Evolutionary conservation across 305 asterid species (phyloP), one percentile per base, ranked within the genome.

Genomic region (Caryopteris hybrid): DNA sequence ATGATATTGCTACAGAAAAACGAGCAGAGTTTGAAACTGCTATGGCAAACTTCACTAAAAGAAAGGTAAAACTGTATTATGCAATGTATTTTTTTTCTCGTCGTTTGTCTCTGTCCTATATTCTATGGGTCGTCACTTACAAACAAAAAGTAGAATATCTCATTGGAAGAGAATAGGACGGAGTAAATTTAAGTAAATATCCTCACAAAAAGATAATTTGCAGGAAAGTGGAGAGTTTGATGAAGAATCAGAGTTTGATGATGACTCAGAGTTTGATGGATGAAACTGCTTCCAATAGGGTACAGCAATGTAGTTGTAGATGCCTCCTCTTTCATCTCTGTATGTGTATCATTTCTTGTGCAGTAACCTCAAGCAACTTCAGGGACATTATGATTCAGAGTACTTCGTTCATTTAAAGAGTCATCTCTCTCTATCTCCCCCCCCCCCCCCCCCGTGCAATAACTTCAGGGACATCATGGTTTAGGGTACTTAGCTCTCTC

Each of bases 21-120:
- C 90, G 98, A 74, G 89, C 91, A 41, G 97, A 90, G 80, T 92
- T 92, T 74, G 96, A 93, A 20, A 66, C 54, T 48, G 97, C 98
- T 67, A 90, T 82, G 85, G 79, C 91, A 33, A 78, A 83, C 58
- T 88, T 81, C 61, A 77, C 69, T 41, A 90, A 80, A 74, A 84
- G 68, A 81, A 85, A 81, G 92, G 97, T 92, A 52, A 63, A 39
- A 11, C 0, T 10, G 13, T 13, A 31, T 23, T 42, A 6, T 34
- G 33, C 57, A 14, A 1, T 27, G 25, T 48, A 13, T 46, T 22
- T 53, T 34, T 60, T 16, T 48, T 4, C 3, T 66, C 14, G 58
- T 60, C 36, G 31, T 16, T 23, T 22, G 39, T 14, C 29, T 6
- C 43, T 20, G 47, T 27, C 36, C 3, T 8, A 6, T 54, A 29